Evolutionary conservation across 179 eudicot species (phyloP).

Genomic region (Gypsophila paniculata): DNA sequence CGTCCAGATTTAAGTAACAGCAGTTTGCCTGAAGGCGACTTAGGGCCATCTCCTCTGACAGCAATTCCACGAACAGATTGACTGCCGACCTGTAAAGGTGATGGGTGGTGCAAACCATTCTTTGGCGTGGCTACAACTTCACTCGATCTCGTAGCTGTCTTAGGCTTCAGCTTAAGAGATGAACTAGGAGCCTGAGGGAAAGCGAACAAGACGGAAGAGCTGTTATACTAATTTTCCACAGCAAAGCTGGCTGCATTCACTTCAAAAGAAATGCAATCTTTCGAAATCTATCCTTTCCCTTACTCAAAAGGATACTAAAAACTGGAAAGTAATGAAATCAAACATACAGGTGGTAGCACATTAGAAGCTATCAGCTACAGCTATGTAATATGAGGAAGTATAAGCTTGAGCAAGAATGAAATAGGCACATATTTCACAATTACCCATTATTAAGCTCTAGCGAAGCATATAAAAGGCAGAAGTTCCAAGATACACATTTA

Average conservation of each 20-base stretch:
- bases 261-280: not conserved
- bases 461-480: not conserved
- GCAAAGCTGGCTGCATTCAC: not conserved
- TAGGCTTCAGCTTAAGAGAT: constrained; percentile 36
- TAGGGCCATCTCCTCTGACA: constrained; percentile 26
- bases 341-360: not conserved
- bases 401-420: not conserved
- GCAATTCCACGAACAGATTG: constrained; percentile 24
- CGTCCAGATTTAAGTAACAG: constrained; percentile 32
- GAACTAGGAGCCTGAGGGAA: constrained; percentile 24
- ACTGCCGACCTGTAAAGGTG: constrained; percentile 27
- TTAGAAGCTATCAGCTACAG: not conserved
- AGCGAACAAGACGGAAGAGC: not conserved
- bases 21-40: constrained; percentile 28
- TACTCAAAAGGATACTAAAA: not conserved
- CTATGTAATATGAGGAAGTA: not conserved
- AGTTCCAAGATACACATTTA: not conserved
- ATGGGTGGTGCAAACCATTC: constrained; percentile 26
- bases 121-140: constrained; percentile 38
- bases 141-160: constrained; percentile 36
- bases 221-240: not conserved
- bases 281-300: not conserved
- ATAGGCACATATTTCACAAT: not conserved
- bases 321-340: not conserved
- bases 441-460: not conserved